A percentile compares a stretch with the other conserved stretches of the same genome.
Conservation (phyloP, 139 green algal genomes). For the Picochlorum sp. region DNA sequence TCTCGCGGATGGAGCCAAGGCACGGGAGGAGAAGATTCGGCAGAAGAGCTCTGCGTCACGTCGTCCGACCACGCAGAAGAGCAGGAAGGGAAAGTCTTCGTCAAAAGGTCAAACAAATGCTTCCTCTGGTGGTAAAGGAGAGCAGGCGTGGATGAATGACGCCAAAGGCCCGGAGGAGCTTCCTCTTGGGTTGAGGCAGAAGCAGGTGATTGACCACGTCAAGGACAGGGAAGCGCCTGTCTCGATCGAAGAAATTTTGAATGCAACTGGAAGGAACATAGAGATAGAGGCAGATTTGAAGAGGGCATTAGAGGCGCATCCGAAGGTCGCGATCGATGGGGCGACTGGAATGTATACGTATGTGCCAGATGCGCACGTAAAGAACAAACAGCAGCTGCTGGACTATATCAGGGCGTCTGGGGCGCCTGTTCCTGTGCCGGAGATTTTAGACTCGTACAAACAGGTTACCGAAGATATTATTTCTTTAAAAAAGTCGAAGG, state of each 20-base stretch:
- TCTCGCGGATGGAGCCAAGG: conserved; percentile 15
- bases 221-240: conserved; percentile 4
- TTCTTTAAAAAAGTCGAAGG: conserved; percentile 13
- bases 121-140: conserved; percentile 1
- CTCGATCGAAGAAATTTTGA: background rate
- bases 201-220: conserved; percentile 24
- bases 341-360: background rate
- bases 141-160: background rate
- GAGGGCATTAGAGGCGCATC: conserved; percentile 4
- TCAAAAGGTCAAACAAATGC: conserved; percentile 15
- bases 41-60: background rate
- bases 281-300: conserved; percentile 6
- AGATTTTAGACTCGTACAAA: background rate
- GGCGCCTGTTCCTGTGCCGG: background rate
- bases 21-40: conserved; percentile 19
- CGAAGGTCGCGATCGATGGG: conserved; percentile 6
- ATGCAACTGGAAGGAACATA: conserved; percentile 9
- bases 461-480: background rate
- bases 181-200: conserved; percentile 16
- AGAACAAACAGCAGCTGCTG: conserved; percentile 14
- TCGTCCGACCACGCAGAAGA: background rate
- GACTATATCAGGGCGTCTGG: conserved; percentile 7
- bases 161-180: background rate
- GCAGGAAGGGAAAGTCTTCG: background rate
- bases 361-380: conserved; percentile 17